These are phyloP conservation scores for Gigaspora rosea DNA, from an alignment of 192 early-diverging fungal species.

Conservation along the genomic window DNA sequence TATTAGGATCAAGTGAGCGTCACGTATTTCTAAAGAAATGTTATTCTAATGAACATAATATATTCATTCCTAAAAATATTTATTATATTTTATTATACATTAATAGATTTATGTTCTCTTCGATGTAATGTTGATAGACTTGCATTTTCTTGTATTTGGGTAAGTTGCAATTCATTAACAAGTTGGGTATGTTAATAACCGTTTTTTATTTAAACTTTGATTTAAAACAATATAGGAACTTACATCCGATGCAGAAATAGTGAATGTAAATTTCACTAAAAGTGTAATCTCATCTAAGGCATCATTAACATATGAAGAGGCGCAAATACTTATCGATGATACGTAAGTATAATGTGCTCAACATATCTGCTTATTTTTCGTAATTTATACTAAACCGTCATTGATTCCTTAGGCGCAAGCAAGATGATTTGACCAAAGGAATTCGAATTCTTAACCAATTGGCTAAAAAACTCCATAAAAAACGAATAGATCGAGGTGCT, in stretches of 20 bases:
- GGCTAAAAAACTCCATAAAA: slow-evolving; percentile 79
- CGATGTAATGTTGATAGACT: slow-evolving; percentile 87
- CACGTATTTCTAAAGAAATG: too few species aligned
- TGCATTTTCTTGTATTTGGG: slow-evolving; percentile 89
- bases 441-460: slow-evolving; percentile 74
- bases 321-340: slow-evolving; percentile 82
- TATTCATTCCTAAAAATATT: too few species aligned
- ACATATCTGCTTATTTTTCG: slow-evolving; percentile 57
- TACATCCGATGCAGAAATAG: slow-evolving; percentile 60
- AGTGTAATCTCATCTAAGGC: slow-evolving; percentile 88
- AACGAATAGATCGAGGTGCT: slow-evolving; percentile 82
- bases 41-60: too few species aligned
- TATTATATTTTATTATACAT: background rate
- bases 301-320: slow-evolving; percentile 94
- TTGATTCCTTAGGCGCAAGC: slow-evolving; percentile 42
- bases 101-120: slow-evolving; percentile 71
- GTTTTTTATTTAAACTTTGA: background rate
- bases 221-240: slow-evolving; percentile 49
- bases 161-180: slow-evolving; percentile 20
- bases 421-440: slow-evolving; percentile 71
- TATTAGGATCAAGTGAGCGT: slow-evolving; percentile 65
- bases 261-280: slow-evolving; percentile 83
- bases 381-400: background rate
- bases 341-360: slow-evolving; percentile 57
- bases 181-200: background rate